These are phyloP conservation scores for Colletotrichum abscissum DNA, from an alignment of 2,329 filamentous ascomycete genomes.

Conservation along the genomic window DNA sequence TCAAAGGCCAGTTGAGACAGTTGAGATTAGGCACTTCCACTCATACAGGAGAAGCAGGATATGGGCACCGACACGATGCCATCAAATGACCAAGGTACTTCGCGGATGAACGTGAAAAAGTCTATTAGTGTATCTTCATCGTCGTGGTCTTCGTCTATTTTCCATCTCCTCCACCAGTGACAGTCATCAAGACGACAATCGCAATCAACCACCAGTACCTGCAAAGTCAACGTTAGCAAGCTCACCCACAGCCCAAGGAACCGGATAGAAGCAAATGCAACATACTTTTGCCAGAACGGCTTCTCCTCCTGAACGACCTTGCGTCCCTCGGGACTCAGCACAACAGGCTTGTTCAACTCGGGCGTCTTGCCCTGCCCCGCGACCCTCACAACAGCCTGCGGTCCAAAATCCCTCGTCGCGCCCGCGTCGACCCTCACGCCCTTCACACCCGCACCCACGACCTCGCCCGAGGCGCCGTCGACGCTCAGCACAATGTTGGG, in stretches of 20 bases:
- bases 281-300: conserved; percentile 74
- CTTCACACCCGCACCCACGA: conserved; percentile 63
- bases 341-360: conserved; percentile 72
- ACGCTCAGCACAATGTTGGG: conserved; percentile 67
- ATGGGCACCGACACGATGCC: background rate
- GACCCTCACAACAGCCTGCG: conserved; percentile 64
- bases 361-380: conserved; percentile 64
- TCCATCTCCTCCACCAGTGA: conserved; percentile 64
- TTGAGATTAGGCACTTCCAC: too few relatives aligned
- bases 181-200: conserved; percentile 62
- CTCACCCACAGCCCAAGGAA: background rate
- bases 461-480: conserved; percentile 51
- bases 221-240: conserved; percentile 46
- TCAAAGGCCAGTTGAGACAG: background rate
- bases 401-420: conserved; percentile 73
- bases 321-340: conserved; percentile 70
- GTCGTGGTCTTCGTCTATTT: conserved; percentile 53
- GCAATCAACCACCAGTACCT: conserved; percentile 77
- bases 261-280: conserved; percentile 28
- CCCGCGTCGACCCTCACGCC: conserved; percentile 73
- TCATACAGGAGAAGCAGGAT: background rate
- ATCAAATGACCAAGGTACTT: background rate
- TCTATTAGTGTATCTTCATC: conserved; percentile 24
- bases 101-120: background rate
- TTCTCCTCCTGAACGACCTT: conserved; percentile 70